A percentile compares a stretch with the other conserved stretches of the same genome.
Evolutionary conservation across 192 early-diverging fungal genomes (phyloP).

Genomic region (Coemansia reversa): DNA sequence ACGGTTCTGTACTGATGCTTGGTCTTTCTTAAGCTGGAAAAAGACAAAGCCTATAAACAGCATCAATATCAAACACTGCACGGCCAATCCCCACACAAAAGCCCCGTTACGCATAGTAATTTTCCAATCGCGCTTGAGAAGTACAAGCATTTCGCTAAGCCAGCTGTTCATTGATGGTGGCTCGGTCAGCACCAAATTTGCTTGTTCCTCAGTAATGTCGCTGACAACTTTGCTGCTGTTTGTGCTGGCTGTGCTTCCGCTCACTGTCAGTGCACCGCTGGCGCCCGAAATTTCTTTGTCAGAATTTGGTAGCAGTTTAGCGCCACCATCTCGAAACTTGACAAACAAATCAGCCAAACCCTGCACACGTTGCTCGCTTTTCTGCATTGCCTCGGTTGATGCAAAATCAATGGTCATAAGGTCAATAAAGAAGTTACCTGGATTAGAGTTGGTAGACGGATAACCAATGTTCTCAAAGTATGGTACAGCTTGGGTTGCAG

Average conservation of each 20-base stretch:
- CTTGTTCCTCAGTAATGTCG: conserved; percentile 22
- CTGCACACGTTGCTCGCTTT: conserved; percentile 35
- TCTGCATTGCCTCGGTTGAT: conserved; percentile 20
- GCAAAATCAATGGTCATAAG: conserved; percentile 49
- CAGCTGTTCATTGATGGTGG: conserved; percentile 25
- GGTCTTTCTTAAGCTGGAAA: conserved; percentile 37
- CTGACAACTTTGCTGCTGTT: neutral
- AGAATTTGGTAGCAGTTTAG: neutral
- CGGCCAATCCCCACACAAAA: conserved; percentile 22
- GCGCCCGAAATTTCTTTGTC: neutral
- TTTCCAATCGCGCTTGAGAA: conserved; percentile 28
- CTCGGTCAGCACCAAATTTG: conserved; percentile 15
- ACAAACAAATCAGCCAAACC: conserved; percentile 15
- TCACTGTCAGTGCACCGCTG: neutral
- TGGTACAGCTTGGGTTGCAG: conserved; percentile 17
- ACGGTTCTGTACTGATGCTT: conserved; percentile 49
- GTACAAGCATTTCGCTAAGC: conserved; percentile 8
- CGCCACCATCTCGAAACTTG: neutral
- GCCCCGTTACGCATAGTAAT: conserved; percentile 17
- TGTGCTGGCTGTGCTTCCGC: neutral
- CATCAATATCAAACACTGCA: conserved; percentile 24
- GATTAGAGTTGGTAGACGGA: conserved; percentile 60
- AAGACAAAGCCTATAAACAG: conserved; percentile 57
- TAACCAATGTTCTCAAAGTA: conserved; percentile 52
- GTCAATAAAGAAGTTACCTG: conserved; percentile 65